phyloP scores from a whole-genome alignment of 306 rosid genomes.

The Glycyrrhiza uralensis region DNA sequence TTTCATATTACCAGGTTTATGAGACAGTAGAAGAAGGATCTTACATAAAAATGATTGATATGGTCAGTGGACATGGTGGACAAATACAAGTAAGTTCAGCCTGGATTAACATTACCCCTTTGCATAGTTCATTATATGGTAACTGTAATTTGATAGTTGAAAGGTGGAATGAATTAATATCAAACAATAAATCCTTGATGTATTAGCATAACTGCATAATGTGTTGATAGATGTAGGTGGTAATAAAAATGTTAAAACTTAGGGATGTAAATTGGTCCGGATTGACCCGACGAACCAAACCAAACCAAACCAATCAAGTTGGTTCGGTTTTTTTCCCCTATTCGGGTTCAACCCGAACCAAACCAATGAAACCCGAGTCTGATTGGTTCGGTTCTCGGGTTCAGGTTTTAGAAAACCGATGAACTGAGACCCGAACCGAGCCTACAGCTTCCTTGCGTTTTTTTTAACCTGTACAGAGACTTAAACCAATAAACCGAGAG shows the following conservation, averaged over 20 bases:
- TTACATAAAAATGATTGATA: constrained; percentile 97
- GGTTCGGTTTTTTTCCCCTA: too few species aligned
- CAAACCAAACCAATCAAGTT: too few species aligned
- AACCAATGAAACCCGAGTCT: too few species aligned
- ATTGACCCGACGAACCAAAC: too few species aligned
- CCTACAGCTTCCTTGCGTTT: too few species aligned
- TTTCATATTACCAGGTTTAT: constrained; percentile 57
- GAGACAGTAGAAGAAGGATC: constrained; percentile 98
- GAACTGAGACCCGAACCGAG: too few species aligned
- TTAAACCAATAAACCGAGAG: too few species aligned
- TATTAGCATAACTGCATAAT: not conserved
- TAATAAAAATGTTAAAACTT: not conserved
- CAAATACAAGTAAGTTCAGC: constrained; percentile 82
- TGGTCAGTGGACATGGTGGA: constrained; percentile 96
- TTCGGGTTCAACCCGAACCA: too few species aligned
- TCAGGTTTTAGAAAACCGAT: too few species aligned
- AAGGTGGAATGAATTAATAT: not conserved
- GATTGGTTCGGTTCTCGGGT: too few species aligned
- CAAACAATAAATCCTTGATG: not conserved
- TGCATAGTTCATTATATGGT: not conserved
- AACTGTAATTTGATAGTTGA: constrained; percentile 14
- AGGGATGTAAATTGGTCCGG: too few species aligned
- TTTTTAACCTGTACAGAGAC: too few species aligned
- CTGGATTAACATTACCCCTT: constrained; percentile 12
- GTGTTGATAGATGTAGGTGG: constrained; percentile 5